Base-by-base conservation (phyloP, 2,329 filamentous ascomycete genomes). In the Alternaria longipes region DNA sequence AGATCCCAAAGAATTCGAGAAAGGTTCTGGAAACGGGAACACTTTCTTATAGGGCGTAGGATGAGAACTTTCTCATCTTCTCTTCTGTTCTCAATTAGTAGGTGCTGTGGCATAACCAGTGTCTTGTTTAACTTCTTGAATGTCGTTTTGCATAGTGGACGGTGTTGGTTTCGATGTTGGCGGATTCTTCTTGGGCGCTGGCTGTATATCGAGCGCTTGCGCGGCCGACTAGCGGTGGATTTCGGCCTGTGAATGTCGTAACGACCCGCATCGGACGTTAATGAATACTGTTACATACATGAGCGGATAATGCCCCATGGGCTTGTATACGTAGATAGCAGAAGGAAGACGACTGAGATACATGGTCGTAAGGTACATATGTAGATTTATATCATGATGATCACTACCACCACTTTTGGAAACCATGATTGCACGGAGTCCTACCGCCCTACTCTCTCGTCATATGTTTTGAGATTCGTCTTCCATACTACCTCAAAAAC, bases 1-100 rank as follows among this genome's bases (percentile, higher is more conserved):
- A 2, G 54, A 60, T 18, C 57, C 62, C 7, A 61, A 63, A n/a
- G 60, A 65, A 1, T 60, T 52, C 34, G 57, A 67, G 34, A 60
- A 62, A 46, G 49, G 56, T 22, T 14, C 30, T 11, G 30, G 24
- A 1, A 32, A 32, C 7, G 26, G 14, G 2, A n/a, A 18, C 1
- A 1, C 20, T 16, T 50, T 36, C 46, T 38, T 36, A 38, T 26
- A 50, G 46, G 18, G 46, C 22, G 1, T 38, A 24, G 46, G 46
- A 50, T 24, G 20, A 50, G 18, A 7, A 49, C 8, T 14, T 6
- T 2, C 22, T 16, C 40, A 14, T 42, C 4, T n/a, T 26, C 30
- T 18, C 20, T 5, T 8, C 28, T 45, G 24, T 49, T 40, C 20
- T 22, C 34, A 26, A n/a, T 50, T 14, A 22, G 30, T 20, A 24